Evolutionary conservation across 164 flowering plant genomes (phyloP).

Genomic region (Saururus chinensis): DNA sequence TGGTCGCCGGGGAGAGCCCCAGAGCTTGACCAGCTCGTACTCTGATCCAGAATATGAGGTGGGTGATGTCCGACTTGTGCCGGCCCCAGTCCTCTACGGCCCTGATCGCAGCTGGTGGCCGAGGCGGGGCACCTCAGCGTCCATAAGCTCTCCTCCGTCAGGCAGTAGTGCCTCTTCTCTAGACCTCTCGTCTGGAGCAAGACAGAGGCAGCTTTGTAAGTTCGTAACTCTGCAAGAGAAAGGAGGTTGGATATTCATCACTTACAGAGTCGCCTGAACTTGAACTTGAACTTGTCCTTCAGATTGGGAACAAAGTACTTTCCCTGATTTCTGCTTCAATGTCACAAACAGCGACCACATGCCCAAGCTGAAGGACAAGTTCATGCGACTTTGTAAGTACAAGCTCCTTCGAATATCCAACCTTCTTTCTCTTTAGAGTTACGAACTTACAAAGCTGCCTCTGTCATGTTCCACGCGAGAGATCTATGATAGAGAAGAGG

Average conservation of each 20-base stretch:
- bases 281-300: conserved; percentile 4
- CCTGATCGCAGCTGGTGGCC: conserved; percentile 4
- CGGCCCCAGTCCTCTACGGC: conserved; percentile 9
- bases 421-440: too few relatives aligned
- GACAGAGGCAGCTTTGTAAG: background rate
- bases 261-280: conserved; percentile 1
- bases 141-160: conserved; percentile 7
- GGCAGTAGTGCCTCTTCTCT: background rate
- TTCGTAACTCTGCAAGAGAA: too few relatives aligned
- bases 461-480: background rate
- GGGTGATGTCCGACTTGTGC: conserved; percentile 2
- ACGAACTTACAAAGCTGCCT: background rate
- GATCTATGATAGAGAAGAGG: background rate
- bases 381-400: conserved; percentile 2
- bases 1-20: background rate
- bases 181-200: background rate
- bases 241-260: background rate
- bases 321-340: conserved; percentile 2
- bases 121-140: conserved; percentile 4
- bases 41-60: conserved; percentile 2
- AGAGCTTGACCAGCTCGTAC: background rate
- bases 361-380: conserved; percentile 1
- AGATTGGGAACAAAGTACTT: conserved; percentile 1
- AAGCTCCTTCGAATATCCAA: too few relatives aligned
- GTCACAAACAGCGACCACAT: conserved; percentile 1